These are phyloP conservation scores for Scutellaria minor DNA, from an alignment of 257 asterid genomes.

Conservation along the genomic window DNA sequence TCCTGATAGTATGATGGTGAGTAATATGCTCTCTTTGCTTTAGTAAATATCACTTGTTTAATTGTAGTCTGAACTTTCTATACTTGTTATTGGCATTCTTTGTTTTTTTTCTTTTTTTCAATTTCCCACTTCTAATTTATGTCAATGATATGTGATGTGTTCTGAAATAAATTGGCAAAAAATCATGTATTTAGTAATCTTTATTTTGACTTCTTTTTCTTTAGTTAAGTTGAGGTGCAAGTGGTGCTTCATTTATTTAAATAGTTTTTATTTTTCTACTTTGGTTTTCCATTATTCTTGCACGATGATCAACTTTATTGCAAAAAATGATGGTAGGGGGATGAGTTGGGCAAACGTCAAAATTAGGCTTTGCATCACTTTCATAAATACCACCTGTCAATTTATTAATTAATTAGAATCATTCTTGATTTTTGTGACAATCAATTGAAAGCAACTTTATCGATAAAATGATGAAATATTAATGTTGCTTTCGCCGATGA, in stretches of 20 bases:
- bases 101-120: too few species aligned
- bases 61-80: too few species aligned
- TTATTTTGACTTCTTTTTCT: neutral
- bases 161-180: too few species aligned
- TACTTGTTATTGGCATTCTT: too few species aligned
- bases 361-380: conserved; percentile 25
- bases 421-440: conserved; percentile 13
- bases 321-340: neutral
- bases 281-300: too few species aligned
- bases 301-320: neutral
- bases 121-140: too few species aligned
- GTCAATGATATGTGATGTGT: too few species aligned
- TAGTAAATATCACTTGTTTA: too few species aligned
- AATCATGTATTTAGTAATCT: neutral
- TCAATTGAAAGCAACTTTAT: neutral
- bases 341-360: conserved; percentile 28
- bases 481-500: conserved; percentile 25
- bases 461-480: neutral
- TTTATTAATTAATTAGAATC: conserved; percentile 16
- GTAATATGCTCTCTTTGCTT: too few species aligned
- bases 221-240: neutral
- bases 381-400: conserved; percentile 13
- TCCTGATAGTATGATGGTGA: too few species aligned
- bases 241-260: neutral
- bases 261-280: too few species aligned